Evolutionary conservation across 129 eudicot genomes (phyloP).

Genomic region (Pulicaria dysenterica): DNA sequence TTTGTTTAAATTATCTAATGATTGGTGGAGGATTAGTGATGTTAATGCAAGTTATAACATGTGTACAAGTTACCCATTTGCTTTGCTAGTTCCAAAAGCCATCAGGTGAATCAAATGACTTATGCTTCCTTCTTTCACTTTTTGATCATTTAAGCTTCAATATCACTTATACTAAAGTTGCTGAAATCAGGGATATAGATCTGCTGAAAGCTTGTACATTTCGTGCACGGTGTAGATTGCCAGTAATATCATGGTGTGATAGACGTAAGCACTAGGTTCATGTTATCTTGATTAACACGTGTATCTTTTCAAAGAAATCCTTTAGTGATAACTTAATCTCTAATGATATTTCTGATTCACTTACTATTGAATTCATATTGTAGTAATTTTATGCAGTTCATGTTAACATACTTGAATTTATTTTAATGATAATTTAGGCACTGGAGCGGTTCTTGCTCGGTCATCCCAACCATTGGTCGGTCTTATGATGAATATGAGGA

Average conservation of each 20-base stretch:
- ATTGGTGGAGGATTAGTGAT: constrained; percentile 86
- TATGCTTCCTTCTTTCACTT: not conserved
- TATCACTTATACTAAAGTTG: constrained; percentile 18
- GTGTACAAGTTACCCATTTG: constrained; percentile 90
- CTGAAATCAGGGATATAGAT: constrained; percentile 71
- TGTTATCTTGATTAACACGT: not conserved
- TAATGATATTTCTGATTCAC: not conserved
- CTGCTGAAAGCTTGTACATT: constrained; percentile 84
- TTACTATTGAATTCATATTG: not conserved
- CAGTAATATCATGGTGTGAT: constrained; percentile 92
- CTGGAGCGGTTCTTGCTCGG: constrained; percentile 96
- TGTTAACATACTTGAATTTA: constrained; percentile 21
- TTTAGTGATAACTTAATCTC: constrained; percentile 2
- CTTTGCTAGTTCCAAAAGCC: constrained; percentile 83
- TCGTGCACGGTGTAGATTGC: constrained; percentile 93
- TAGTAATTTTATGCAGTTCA: constrained; percentile 4
- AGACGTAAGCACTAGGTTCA: constrained; percentile 46
- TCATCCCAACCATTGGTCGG: constrained; percentile 98
- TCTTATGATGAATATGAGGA: constrained; percentile 99
- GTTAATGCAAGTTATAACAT: constrained; percentile 70
- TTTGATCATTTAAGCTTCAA: not conserved
- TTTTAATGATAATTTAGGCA: constrained; percentile 41
- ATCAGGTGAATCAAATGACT: constrained; percentile 48
- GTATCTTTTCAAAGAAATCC: not conserved
- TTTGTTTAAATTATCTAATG: constrained; percentile 66